phyloP scores from a whole-genome alignment of 208 protist species.

The Wallacemonas sp. region DNA sequence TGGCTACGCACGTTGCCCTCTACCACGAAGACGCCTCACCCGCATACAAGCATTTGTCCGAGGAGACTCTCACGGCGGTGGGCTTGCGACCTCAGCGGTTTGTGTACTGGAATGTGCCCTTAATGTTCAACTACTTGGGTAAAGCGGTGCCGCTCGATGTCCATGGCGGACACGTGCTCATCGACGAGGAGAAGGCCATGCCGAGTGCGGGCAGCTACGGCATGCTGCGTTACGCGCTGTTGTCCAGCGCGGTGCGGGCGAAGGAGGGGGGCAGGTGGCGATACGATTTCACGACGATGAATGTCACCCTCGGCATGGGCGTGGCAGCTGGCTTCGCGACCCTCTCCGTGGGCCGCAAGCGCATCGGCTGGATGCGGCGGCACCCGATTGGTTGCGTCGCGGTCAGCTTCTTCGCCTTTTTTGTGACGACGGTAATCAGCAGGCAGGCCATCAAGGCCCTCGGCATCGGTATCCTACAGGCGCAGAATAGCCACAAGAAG shows the following conservation, averaged over 20 bases:
- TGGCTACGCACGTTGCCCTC: constrained; percentile 74
- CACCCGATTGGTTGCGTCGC: constrained; percentile 56
- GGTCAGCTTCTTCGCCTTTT: constrained; percentile 31
- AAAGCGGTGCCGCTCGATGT: constrained; percentile 73
- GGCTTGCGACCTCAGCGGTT: constrained; percentile 48
- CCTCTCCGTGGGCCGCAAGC: constrained; percentile 48
- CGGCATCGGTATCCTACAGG: constrained; percentile 66
- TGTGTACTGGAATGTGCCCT: constrained; percentile 72
- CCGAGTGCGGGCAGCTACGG: constrained; percentile 56
- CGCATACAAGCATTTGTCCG: constrained; percentile 46
- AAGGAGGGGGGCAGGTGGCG: constrained; percentile 72
- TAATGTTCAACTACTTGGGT: constrained; percentile 68
- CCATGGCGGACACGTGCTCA: constrained; percentile 71
- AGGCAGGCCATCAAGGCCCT: constrained; percentile 52
- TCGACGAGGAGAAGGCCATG: constrained; percentile 68
- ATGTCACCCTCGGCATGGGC: constrained; percentile 58
- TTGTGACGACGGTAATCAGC: constrained; percentile 37
- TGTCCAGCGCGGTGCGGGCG: constrained; percentile 61
- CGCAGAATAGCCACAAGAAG: constrained; percentile 72
- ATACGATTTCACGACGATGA: constrained; percentile 86
- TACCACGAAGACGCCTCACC: constrained; percentile 74
- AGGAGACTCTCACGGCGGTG: constrained; percentile 33
- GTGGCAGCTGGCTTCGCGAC: constrained; percentile 35
- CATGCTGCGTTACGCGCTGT: constrained; percentile 70
- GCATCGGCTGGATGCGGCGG: constrained; percentile 61